Evolutionary conservation across 2,329 filamentous ascomycete species (phyloP), one percentile per base, ranked within the genome.

Genomic region (Stachybotrys echinatus): DNA sequence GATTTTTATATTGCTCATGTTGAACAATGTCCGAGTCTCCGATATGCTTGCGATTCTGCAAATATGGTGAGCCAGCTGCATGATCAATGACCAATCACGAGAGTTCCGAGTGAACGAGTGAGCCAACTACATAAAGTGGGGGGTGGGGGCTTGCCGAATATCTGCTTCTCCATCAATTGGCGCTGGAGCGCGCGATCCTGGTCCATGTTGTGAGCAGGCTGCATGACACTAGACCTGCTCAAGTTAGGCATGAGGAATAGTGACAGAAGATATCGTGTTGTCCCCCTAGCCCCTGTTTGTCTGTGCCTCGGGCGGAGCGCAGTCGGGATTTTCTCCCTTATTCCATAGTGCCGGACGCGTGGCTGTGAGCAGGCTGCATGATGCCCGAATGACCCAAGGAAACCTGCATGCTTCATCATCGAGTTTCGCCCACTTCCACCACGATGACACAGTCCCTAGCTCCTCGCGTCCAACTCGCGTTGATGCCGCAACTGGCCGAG

Each of bases 301-400:
- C 50, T 55, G 47, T 44, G 48, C 53, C 53, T 53, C 44, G 44
- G 49, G n/a, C 43, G 45, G 37, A 12, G 19, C 27, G 2, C 7
- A 12, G 5, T 34, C 27, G 40, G n/a, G 21, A 20, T 34, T 19
- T 18, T 17, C 18, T 31, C 47, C 12, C 22, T 22, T 38, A 38
- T 19, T 48, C 23, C 38, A 12, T 17, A 49, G 6, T 23, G 22
- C 22, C 40, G 19, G 48, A 38, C 23, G 44, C 14, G 27, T 23
- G 4, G 43, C 50, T 61, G 62, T 63, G 60, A 60, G 66, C 65
- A 64, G 60, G 51, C 50, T 67, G 65, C 67, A 70, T 68, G 54
- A 60, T 62, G 27, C 27, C 27, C 27, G n/a, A n/a, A n/a, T n/a
- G n/a, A n/a, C n/a, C n/a, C n/a, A n/a, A n/a, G n/a, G n/a, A 34